Evolutionary conservation across 257 asterid species (phyloP).

Genomic region (Solanum bulbocastanum): DNA sequence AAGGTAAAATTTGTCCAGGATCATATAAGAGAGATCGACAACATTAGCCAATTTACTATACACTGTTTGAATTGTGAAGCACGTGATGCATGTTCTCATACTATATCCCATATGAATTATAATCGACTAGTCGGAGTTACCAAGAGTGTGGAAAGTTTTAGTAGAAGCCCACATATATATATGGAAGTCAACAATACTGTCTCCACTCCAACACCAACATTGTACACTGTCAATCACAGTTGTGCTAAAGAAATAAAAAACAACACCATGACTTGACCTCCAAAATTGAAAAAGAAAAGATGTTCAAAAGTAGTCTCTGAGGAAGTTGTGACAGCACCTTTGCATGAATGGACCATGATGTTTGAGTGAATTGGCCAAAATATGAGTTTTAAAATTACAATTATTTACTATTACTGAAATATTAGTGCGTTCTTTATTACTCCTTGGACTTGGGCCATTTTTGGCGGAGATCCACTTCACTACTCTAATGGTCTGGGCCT

Average conservation of each 20-base stretch:
- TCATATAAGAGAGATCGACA: not conserved
- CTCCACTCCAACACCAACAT: slow-evolving; percentile 7
- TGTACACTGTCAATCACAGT: not conserved
- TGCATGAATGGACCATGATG: not conserved
- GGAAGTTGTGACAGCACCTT: not conserved
- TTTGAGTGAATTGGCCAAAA: not conserved
- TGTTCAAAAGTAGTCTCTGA: not conserved
- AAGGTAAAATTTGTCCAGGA: not conserved
- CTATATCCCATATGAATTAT: not conserved
- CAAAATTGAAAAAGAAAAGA: not conserved
- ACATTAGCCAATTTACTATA: no score
- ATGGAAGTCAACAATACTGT: not conserved
- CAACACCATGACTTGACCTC: not conserved
- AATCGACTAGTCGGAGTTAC: not conserved
- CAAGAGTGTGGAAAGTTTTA: slow-evolving; percentile 5
- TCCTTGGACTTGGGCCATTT: not conserved
- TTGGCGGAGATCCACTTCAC: not conserved
- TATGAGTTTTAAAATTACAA: not conserved
- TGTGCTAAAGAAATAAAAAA: not conserved
- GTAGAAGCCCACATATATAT: slow-evolving; percentile 4
- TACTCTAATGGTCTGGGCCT: not conserved
- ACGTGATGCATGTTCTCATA: not conserved
- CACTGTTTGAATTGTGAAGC: no score
- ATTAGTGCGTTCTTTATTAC: no score
- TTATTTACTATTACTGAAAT: no score